Conservation (phyloP, 192 early-diverging fungal genomes). For the Martensiomyces pterosporus region DNA sequence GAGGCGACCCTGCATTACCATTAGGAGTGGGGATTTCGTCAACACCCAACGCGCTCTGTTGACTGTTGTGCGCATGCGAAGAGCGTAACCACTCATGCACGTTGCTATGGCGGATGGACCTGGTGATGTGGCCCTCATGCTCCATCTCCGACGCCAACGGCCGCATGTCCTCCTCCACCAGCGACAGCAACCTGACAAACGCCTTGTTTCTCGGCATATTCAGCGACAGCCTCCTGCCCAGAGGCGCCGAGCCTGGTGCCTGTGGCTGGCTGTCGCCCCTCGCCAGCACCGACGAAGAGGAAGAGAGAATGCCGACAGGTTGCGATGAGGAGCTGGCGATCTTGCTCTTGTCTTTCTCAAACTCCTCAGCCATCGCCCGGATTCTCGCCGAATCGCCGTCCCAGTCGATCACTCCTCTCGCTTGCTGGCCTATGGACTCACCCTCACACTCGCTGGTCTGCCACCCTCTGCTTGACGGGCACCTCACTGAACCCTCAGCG, state of each 20-base stretch:
- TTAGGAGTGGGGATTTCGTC: not conserved
- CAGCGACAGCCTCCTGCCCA: constrained; percentile 14
- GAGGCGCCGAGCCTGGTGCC: not conserved
- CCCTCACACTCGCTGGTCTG: constrained; percentile 8
- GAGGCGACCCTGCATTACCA: no score
- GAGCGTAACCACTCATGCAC: constrained; percentile 50
- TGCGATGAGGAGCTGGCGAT: no score
- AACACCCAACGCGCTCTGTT: not conserved
- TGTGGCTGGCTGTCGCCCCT: not conserved
- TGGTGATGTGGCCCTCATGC: constrained; percentile 48
- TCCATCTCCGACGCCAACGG: constrained; percentile 48
- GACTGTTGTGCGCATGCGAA: constrained; percentile 9
- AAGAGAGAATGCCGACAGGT: no score
- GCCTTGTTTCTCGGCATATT: constrained; percentile 43
- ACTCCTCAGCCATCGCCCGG: no score
- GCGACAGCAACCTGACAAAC: constrained; percentile 34
- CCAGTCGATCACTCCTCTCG: not conserved
- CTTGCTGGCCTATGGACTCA: no score
- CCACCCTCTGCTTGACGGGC: constrained; percentile 4
- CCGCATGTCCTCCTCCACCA: constrained; percentile 42
- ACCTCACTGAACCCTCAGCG: constrained; percentile 3
- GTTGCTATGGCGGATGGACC: constrained; percentile 38
- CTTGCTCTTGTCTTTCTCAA: no score
- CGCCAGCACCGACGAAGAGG: no score
- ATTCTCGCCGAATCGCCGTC: no score